Evolutionary conservation across 2,329 filamentous ascomycete species (phyloP), one percentile per base, ranked within the genome.

Genomic region (Macrophomina pseudophaseolina): DNA sequence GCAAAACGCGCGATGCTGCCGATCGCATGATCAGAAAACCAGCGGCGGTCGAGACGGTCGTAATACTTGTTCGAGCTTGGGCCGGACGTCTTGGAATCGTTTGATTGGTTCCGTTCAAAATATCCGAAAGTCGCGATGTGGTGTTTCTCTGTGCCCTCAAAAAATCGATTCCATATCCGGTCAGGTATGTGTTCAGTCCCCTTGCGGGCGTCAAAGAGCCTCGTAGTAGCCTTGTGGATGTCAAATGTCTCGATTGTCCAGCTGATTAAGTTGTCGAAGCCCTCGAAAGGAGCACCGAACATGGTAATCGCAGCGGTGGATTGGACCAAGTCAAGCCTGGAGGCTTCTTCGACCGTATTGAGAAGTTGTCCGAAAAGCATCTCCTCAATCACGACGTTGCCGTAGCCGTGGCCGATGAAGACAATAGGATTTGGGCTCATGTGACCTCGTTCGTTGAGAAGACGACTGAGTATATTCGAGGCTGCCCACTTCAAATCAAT

Each of bases 331-430:
- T n/a, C 30, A 7, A 28, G 16, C 12, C 44, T 62, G 3, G 30
- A 28, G 1, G 7, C 6, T 7, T 62, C 32, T 38, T 49, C 58
- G 1, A 11, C n/a, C 2, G 58, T 62, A 0, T 38, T 16, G 9
- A 28, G 6, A 38, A 58, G n/a, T 30, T 51, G 53, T 18, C 48
- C 42, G 30, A 66, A 48, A 5, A 66, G 46, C 2, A 59, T 16
- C 5, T 66, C 14, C 32, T 66, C 30, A 9, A 66, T 38, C 6
- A 66, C 32, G 8, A 66, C 48, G 33, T 30, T 58, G 18, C 52
- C 64, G 18, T 60, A 66, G 7, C 40, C 64, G 30, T 66, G 64
- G 3, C 52, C 64, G 8, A 66, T 58, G 35, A 66, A 66, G 2
- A 66, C 52, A 23, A 66, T 49, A 5, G 64, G 54, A 14, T 18